These are phyloP conservation scores for Pseudogymnoascus sp. DNA, from an alignment of 2,329 filamentous ascomycete genomes.

Conservation along the genomic window DNA sequence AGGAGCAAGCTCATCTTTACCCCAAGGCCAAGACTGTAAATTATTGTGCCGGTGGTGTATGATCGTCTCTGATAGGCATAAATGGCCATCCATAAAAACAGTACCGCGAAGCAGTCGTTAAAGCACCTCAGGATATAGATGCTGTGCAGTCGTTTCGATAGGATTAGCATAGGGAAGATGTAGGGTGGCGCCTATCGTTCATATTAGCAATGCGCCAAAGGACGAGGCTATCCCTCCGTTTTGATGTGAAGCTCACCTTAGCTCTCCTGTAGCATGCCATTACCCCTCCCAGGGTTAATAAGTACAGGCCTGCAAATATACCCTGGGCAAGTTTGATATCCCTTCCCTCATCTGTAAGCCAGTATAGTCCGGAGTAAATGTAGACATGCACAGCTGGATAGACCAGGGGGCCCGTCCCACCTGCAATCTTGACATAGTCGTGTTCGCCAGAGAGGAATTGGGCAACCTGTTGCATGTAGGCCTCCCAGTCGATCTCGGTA, in stretches of 20 bases:
- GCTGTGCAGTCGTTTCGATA: constrained; percentile 89
- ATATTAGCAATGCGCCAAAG: not conserved
- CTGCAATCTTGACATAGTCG: constrained; percentile 78
- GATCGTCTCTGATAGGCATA: constrained; percentile 64
- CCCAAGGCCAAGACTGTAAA: constrained; percentile 74
- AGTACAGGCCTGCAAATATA: constrained; percentile 72
- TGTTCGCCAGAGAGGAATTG: constrained; percentile 77
- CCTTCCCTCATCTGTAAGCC: constrained; percentile 64
- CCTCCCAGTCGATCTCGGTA: constrained; percentile 95
- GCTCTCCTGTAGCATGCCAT: constrained; percentile 74
- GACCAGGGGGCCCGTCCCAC: constrained; percentile 84
- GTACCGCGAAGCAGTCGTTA: constrained; percentile 85
- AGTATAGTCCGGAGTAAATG: constrained; percentile 73
- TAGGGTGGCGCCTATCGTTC: constrained; percentile 65
- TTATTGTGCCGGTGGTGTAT: constrained; percentile 65
- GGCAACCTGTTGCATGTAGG: constrained; percentile 90
- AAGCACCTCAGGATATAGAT: constrained; percentile 89
- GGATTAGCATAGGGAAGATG: constrained; percentile 72
- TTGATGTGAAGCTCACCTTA: constrained; percentile 41
- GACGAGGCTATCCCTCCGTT: constrained; percentile 10
- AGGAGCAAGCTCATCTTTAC: constrained; percentile 92
- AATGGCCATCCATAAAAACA: constrained; percentile 78
- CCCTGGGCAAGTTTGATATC: constrained; percentile 76
- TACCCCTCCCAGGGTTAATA: constrained; percentile 66
- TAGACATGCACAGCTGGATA: constrained; percentile 94